Percentiles rank a stretch among this genome's conserved stretches.
These are phyloP conservation scores for Alternaria brassicicola DNA, from an alignment of 2,329 filamentous ascomycete genomes.

Conservation along the genomic window DNA sequence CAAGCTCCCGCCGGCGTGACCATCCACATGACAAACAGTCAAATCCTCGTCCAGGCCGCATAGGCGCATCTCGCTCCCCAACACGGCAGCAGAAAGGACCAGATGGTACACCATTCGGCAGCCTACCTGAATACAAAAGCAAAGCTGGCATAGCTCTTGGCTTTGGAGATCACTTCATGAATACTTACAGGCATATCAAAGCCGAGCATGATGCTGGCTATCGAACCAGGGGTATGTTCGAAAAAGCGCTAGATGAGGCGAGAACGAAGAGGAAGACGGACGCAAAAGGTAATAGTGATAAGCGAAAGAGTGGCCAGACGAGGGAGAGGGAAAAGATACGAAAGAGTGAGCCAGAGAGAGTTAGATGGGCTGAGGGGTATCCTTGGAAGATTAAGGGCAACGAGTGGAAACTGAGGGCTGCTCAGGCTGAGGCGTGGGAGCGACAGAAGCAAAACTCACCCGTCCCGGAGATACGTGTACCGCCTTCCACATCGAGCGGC, in stretches of 20 bases:
- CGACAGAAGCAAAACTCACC: not conserved
- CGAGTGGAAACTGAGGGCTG: not conserved
- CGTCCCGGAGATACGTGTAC: not conserved
- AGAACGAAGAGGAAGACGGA: slow-evolving; percentile 11
- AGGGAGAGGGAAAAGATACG: not conserved
- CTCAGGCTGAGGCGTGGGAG: not conserved
- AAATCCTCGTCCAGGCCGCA: not conserved
- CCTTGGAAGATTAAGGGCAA: not conserved
- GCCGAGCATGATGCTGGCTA: slow-evolving; percentile 26
- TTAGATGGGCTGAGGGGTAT: not conserved
- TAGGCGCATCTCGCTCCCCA: not conserved
- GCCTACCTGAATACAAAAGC: slow-evolving; percentile 23
- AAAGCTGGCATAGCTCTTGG: slow-evolving; percentile 26
- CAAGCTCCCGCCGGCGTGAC: not conserved
- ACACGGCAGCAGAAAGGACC: slow-evolving; percentile 10
- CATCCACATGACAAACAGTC: not conserved
- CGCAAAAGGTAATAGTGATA: not conserved
- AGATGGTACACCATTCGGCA: slow-evolving; percentile 25
- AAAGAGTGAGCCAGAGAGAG: not conserved
- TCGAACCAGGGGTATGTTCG: slow-evolving; percentile 17
- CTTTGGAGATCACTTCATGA: slow-evolving; percentile 23
- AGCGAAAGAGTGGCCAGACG: not conserved
- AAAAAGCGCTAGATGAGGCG: slow-evolving; percentile 19
- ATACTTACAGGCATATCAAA: slow-evolving; percentile 31
- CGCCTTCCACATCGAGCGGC: not conserved